Evolutionary conservation across 805 yeast genomes (phyloP).

Genomic region (Grigorovia humatica): DNA sequence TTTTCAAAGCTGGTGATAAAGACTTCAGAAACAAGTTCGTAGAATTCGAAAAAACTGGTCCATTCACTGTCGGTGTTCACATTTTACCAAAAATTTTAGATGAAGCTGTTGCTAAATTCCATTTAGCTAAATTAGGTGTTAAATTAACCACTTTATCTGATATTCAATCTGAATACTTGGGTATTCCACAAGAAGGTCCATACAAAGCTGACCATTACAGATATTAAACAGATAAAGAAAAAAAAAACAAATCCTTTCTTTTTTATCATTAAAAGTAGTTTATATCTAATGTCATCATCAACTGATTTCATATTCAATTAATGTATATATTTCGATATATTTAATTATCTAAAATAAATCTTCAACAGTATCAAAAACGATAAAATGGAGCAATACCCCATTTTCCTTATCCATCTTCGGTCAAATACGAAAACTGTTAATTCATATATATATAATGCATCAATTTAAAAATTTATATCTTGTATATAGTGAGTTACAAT

Average conservation of each 20-base stretch:
- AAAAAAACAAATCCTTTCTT: no score
- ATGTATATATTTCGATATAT: background rate
- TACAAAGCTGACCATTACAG: constrained; percentile 97
- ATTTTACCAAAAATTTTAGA: constrained; percentile 95
- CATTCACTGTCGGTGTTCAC: constrained; percentile 87
- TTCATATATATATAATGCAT: background rate
- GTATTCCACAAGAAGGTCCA: constrained; percentile 88
- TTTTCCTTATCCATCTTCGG: no score
- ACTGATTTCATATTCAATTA: background rate
- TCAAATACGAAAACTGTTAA: background rate
- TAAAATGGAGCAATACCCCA: background rate
- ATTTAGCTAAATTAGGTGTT: constrained; percentile 89
- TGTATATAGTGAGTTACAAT: no score
- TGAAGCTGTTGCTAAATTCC: constrained; percentile 97
- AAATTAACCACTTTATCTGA: constrained; percentile 64
- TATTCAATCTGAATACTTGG: constrained; percentile 89
- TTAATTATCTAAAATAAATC: constrained; percentile 5
- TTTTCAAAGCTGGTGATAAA: constrained; percentile 78
- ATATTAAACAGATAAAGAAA: constrained; percentile 41
- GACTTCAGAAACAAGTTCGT: constrained; percentile 70
- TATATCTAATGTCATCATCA: background rate
- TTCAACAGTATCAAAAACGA: constrained; percentile 7
- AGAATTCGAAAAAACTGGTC: constrained; percentile 88
- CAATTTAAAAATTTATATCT: no score
- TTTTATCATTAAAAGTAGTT: no score